Conservation (phyloP, 768 basidiomycete species). For the Russula foetens region DNA sequence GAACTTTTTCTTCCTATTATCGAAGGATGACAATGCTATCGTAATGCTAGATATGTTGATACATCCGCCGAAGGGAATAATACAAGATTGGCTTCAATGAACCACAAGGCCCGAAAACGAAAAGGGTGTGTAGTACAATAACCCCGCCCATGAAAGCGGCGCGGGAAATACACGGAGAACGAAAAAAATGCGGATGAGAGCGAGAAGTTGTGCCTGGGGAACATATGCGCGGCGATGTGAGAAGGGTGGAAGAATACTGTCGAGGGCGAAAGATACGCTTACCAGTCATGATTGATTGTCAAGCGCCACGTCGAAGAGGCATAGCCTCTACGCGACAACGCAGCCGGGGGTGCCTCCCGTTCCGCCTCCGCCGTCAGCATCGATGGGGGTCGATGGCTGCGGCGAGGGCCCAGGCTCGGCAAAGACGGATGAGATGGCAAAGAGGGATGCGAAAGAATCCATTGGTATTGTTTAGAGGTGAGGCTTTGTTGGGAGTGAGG, state of each 20-base stretch:
- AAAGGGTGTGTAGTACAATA: not conserved
- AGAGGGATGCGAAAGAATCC: conserved; percentile 1
- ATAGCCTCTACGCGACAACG: not conserved
- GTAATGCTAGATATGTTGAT: not conserved
- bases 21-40: not conserved
- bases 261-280: not conserved
- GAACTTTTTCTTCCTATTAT: not conserved
- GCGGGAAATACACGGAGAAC: too few species aligned
- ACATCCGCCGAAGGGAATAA: not conserved
- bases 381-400: not conserved
- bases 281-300: not conserved
- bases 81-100: not conserved
- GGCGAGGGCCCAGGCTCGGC: not conserved
- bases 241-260: not conserved
- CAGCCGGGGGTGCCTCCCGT: not conserved
- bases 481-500: not conserved
- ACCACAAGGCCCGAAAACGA: not conserved
- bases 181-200: too few species aligned
- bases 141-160: not conserved
- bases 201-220: too few species aligned
- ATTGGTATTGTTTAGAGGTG: too few species aligned
- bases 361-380: not conserved
- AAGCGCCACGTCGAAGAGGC: not conserved
- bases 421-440: not conserved
- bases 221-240: too few species aligned